Percentiles rank a stretch among this genome's conserved stretches.
These are phyloP conservation scores for Ambrosia artemisiifolia DNA, from an alignment of 129 eudicot species.

Conservation along the genomic window DNA sequence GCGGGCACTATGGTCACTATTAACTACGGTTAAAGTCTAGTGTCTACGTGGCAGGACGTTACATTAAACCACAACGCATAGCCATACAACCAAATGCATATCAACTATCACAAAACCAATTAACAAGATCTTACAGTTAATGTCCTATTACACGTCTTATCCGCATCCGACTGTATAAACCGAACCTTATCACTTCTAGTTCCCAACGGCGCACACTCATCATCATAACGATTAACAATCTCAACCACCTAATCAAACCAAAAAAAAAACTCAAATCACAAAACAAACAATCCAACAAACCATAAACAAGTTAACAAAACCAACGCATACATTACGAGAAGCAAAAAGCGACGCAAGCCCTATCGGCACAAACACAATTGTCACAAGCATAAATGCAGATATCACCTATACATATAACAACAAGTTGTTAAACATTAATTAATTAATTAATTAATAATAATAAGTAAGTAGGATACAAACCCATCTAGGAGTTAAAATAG, in stretches of 20 bases:
- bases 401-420: constrained; percentile 64
- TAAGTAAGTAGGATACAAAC: constrained; percentile 23
- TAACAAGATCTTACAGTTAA: constrained; percentile 39
- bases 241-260: constrained; percentile 67
- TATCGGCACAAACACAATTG: constrained; percentile 76
- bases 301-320: neutral
- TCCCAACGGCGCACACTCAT: constrained; percentile 49
- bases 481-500: constrained; percentile 91
- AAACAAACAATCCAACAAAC: neutral
- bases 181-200: constrained; percentile 54
- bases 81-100: no score
- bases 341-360: constrained; percentile 88
- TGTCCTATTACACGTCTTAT: constrained; percentile 60
- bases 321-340: constrained; percentile 65
- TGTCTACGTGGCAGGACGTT: no score
- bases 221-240: constrained; percentile 75
- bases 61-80: no score
- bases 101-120: neutral
- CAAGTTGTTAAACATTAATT: no score
- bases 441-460: no score
- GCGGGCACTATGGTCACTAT: no score
- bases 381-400: constrained; percentile 76
- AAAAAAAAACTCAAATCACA: neutral
- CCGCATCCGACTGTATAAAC: constrained; percentile 53
- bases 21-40: no score